Conservation (phyloP, 306 rosid species). For the Fragaria nilgerrensis region DNA sequence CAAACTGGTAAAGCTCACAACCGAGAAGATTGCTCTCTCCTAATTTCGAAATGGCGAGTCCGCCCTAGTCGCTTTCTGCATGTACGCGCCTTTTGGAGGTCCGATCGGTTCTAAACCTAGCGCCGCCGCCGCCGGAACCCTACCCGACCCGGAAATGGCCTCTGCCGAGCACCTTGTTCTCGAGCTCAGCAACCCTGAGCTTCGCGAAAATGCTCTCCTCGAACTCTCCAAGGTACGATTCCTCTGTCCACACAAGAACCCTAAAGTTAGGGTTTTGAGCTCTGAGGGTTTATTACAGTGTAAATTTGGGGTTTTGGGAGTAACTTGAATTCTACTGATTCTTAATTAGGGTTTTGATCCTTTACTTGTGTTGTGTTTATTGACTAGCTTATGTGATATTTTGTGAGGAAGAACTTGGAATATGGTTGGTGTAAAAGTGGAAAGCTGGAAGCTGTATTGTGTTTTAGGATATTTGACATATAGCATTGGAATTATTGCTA, state of each 20-base stretch:
- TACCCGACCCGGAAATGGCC: constrained; percentile 48
- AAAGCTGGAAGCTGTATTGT: neutral
- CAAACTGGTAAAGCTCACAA: neutral
- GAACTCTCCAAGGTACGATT: constrained; percentile 49
- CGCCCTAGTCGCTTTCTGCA: constrained; percentile 33
- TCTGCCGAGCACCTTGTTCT: constrained; percentile 49
- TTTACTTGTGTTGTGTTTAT: neutral
- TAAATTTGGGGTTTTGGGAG: neutral
- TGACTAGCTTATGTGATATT: neutral
- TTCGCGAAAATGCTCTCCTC: constrained; percentile 51
- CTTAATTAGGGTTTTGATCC: neutral
- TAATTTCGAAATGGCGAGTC: constrained; percentile 21
- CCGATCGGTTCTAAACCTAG: constrained; percentile 28
- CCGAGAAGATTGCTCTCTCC: neutral
- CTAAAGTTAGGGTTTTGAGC: constrained; percentile 16
- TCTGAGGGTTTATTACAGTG: neutral
- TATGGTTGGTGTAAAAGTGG: neutral
- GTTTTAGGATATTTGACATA: neutral
- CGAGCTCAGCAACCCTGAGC: constrained; percentile 52
- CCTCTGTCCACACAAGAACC: neutral
- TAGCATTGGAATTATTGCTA: neutral
- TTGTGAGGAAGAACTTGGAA: neutral
- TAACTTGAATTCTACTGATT: neutral
- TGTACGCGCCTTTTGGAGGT: constrained; percentile 52
- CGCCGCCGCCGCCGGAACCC: constrained; percentile 28